Percentiles rank a stretch among this genome's conserved stretches.
Conservation (phyloP, 768 basidiomycete species). For the Tricholoma furcatifolium region DNA sequence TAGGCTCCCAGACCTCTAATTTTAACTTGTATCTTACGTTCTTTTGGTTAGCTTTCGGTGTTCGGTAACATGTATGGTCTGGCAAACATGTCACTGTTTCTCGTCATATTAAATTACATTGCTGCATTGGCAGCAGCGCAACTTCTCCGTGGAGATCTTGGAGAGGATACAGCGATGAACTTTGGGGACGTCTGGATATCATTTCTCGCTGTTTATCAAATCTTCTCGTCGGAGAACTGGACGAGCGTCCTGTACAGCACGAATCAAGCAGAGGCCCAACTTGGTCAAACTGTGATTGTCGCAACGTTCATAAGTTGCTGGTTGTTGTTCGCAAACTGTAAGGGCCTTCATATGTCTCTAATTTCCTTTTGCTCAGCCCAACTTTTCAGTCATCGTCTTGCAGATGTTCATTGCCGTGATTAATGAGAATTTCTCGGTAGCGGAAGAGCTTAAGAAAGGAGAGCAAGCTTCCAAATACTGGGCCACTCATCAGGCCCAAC, state of each 20-base stretch:
- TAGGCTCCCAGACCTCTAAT: conserved; percentile 32
- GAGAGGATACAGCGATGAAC: conserved; percentile 51
- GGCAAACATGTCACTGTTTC: conserved; percentile 88
- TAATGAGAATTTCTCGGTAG: conserved; percentile 92
- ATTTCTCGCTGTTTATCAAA: conserved; percentile 84
- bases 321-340: conserved; percentile 92
- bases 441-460: conserved; percentile 85
- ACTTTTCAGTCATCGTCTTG: conserved; percentile 71
- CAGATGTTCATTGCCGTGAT: conserved; percentile 98
- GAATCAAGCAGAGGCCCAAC: conserved; percentile 55
- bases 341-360: conserved; percentile 28
- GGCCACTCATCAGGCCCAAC: conserved; percentile 53
- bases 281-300: conserved; percentile 69
- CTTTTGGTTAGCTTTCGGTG: conserved; percentile 63
- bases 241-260: conserved; percentile 68
- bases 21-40: conserved; percentile 1
- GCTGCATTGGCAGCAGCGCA: conserved; percentile 83
- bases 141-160: conserved; percentile 81
- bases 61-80: conserved; percentile 93
- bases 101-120: conserved; percentile 84
- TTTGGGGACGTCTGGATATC: conserved; percentile 84
- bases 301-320: conserved; percentile 76
- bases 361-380: neutral
- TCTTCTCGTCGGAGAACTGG: conserved; percentile 96
- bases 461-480: conserved; percentile 76